Evolutionary conservation across 345 rosid genomes (phyloP).

Genomic region (Euphorbia pulcherrima): DNA sequence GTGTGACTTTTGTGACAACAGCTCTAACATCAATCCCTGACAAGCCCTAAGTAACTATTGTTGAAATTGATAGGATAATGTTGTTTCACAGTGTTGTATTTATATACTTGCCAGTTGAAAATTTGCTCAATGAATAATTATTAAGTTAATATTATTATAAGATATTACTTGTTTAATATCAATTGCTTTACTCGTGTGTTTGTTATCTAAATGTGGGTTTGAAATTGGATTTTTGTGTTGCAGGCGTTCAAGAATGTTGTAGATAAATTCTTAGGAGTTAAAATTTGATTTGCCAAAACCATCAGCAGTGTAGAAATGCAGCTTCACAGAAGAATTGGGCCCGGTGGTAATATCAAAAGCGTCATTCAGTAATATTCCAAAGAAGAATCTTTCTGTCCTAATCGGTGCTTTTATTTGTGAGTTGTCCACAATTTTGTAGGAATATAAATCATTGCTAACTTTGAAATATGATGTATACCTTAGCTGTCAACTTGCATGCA

Average conservation of each 20-base stretch:
- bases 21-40: too few species aligned
- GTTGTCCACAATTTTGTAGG: constrained; percentile 43
- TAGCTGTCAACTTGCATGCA: constrained; percentile 20
- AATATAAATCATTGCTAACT: constrained; percentile 37
- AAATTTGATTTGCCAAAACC: constrained; percentile 28
- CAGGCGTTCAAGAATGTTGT: constrained; percentile 68
- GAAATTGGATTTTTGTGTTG: constrained; percentile 16
- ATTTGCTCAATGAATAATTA: background rate
- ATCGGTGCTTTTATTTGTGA: constrained; percentile 35
- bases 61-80: background rate
- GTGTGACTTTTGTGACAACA: too few species aligned
- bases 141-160: background rate
- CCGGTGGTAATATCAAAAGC: constrained; percentile 17
- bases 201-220: background rate
- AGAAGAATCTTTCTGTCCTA: constrained; percentile 39
- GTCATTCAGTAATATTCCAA: constrained; percentile 27
- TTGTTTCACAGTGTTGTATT: background rate
- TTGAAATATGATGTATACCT: constrained; percentile 29
- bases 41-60: background rate
- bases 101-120: background rate
- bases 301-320: constrained; percentile 20
- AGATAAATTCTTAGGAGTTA: constrained; percentile 60
- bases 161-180: background rate
- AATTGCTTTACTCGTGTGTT: background rate
- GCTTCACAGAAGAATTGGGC: constrained; percentile 30